Evolutionary conservation across 2,329 filamentous ascomycete species (phyloP).

Genomic region (Sclerotinia sclerotiorum): DNA sequence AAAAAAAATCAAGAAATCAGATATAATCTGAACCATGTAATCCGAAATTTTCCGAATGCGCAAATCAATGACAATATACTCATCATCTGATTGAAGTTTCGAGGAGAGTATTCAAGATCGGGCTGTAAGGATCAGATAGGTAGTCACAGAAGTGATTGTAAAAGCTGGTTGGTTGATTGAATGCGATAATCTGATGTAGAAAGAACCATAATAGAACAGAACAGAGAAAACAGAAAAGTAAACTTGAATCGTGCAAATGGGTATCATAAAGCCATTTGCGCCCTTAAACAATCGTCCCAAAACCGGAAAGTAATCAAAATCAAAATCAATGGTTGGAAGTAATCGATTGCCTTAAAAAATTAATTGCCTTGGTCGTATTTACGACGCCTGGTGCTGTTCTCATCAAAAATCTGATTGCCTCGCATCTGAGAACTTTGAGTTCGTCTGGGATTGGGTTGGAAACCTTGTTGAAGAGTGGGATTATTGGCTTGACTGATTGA

Average conservation of each 20-base stretch:
- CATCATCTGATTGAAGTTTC: constrained; percentile 7
- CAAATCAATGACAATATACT: not conserved
- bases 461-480: constrained; percentile 6
- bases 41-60: not conserved
- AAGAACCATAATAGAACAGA: constrained; percentile 3
- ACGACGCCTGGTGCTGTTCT: not conserved
- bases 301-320: constrained; percentile 6
- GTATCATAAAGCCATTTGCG: constrained; percentile 13
- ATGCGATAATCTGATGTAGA: constrained; percentile 5
- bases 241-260: not conserved
- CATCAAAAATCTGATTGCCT: constrained; percentile 11
- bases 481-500: not conserved
- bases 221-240: not conserved
- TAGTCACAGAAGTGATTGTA: not conserved
- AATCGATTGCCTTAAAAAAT: not conserved
- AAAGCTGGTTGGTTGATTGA: not conserved
- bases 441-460: constrained; percentile 4
- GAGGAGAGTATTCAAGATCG: constrained; percentile 6
- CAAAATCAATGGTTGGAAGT: not conserved
- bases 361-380: constrained; percentile 4
- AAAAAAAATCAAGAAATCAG: too few relatives aligned
- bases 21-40: constrained; percentile 6
- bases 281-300: constrained; percentile 4
- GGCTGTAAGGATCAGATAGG: not conserved
- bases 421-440: not conserved